phyloP scores from a whole-genome alignment of 129 eudicot species.

The Solidago caesia region DNA sequence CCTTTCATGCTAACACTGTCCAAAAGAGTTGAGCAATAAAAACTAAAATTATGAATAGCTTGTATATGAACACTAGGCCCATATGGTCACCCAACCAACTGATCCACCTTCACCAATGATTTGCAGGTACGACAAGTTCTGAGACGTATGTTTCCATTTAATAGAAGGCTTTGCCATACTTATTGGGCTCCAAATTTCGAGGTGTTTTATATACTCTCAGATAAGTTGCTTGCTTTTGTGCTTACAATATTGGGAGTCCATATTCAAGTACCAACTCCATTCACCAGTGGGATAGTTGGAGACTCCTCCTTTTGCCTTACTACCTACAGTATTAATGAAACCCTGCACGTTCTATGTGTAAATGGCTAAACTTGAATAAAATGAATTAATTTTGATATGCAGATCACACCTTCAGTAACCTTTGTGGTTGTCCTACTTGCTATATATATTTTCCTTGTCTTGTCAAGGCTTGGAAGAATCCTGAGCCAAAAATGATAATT shows the following conservation, averaged over 20 bases:
- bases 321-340: conserved; percentile 56
- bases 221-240: conserved; percentile 60
- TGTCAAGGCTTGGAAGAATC: conserved; percentile 75
- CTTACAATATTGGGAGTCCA: conserved; percentile 59
- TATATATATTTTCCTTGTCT: conserved; percentile 58
- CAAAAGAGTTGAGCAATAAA: not conserved
- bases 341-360: conserved; percentile 5
- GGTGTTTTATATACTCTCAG: conserved; percentile 82
- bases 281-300: conserved; percentile 95
- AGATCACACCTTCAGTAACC: conserved; percentile 78
- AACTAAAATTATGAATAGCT: conserved; percentile 1
- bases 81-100: too few species aligned
- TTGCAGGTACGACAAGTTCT: conserved; percentile 76
- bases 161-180: conserved; percentile 96
- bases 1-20: not conserved
- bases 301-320: conserved; percentile 82
- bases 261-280: conserved; percentile 71
- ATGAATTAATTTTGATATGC: conserved; percentile 33
- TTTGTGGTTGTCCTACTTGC: conserved; percentile 64
- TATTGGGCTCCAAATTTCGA: conserved; percentile 99
- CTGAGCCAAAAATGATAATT: conserved; percentile 71
- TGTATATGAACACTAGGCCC: too few species aligned
- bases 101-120: not conserved
- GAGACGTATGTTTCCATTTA: conserved; percentile 94
- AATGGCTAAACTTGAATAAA: not conserved